These are phyloP conservation scores for Didymella lethalis DNA, from an alignment of 2,329 filamentous ascomycete genomes.

Conservation along the genomic window DNA sequence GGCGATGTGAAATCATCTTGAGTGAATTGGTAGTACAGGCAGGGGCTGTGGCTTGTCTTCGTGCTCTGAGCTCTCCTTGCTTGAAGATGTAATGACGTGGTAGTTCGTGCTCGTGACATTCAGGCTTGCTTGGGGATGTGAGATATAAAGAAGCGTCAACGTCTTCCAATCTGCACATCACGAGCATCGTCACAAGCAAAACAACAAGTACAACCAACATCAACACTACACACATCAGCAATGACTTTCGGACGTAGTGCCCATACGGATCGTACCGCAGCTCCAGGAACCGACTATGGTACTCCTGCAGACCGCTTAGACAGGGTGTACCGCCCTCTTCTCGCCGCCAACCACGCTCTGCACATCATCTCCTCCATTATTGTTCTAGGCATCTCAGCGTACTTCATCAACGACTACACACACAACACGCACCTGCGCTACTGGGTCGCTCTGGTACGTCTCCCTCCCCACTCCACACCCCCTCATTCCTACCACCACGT, in stretches of 20 bases:
- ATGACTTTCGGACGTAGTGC: conserved; percentile 20
- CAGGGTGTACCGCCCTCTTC: conserved; percentile 23
- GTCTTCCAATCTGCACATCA: neutral
- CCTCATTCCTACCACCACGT: neutral
- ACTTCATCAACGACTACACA: conserved; percentile 26
- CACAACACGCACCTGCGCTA: conserved; percentile 31
- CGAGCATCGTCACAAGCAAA: neutral
- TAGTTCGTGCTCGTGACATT: conserved; percentile 7
- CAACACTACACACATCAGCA: neutral
- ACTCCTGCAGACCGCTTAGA: conserved; percentile 17
- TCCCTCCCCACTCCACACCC: neutral
- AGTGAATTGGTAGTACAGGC: conserved; percentile 8
- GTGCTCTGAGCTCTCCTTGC: conserved; percentile 16
- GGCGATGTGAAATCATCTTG: conserved; percentile 5
- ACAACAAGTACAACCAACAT: neutral
- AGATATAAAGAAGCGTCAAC: neutral
- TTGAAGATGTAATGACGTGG: conserved; percentile 11
- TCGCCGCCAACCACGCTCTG: conserved; percentile 27
- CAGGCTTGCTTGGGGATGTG: neutral
- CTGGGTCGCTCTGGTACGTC: conserved; percentile 9
- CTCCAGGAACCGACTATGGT: neutral
- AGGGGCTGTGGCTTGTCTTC: neutral
- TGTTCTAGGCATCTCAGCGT: conserved; percentile 30
- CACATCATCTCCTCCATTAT: conserved; percentile 30
- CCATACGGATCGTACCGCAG: neutral